Base-by-base conservation (phyloP, 495 filamentous ascomycete genomes). In the Aspergillus mulundensis region DNA sequence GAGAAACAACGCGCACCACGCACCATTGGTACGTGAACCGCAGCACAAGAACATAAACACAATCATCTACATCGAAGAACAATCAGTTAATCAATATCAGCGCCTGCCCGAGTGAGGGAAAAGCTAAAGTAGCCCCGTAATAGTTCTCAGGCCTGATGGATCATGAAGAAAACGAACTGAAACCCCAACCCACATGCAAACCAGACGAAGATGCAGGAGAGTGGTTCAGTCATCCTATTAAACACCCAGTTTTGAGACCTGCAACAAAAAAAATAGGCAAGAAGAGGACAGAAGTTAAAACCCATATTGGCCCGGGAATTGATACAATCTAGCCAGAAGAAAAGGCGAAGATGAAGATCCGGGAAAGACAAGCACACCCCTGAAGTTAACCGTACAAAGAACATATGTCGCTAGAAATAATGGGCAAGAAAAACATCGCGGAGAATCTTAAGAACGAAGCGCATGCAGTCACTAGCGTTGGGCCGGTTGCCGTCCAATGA, bases 401-500 rank as follows among this genome's bases (percentile, higher is more conserved):
- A 15, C 8, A 36, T 11, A 36, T 52, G 19, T 44, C 41, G 41
- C 41, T 50, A 67, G 50, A 50, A 28, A 36, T 58, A 56, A 47
- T n/a, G n/a, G n/a, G n/a, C n/a, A n/a, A n/a, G n/a, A 12, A 55
- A 55, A 3, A 28, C 25, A 28, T 28, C 49, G 25, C 45, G 56
- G 46, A 38, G 40, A 65, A 23, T 51, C 46, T 54, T 43, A 44
- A 54, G 36, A 49, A 63, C 42, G 63, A 60, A 39, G 44, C 65
- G 70, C 68, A 67, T 68, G 59, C 40, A 50, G 49, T 70, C 70
- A 61, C 73, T 73, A 72, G 58, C 72, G 71, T 66, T 70, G 70
- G 20, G 62, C 50, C 51, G 69, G 63, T 54, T 64, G 69, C 70
- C 74, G 69, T 63, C 32, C 32, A 36, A 65, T 68, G 46, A 77